Evolutionary conservation across 2,329 filamentous ascomycete genomes (phyloP).

Genomic region (Coniella lustricola): DNA sequence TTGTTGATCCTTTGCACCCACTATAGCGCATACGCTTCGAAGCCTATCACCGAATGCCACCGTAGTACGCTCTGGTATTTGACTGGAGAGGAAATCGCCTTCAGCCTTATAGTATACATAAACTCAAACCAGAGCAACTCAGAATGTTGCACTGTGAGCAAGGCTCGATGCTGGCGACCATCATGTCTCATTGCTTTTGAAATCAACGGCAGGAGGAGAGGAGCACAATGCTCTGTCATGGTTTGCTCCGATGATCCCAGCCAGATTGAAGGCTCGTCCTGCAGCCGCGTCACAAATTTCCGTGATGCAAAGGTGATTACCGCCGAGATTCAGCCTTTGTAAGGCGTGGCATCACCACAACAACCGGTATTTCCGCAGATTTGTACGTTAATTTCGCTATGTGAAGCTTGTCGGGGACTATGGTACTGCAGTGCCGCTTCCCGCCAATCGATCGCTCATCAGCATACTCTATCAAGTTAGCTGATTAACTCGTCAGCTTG

Average conservation of each 20-base stretch:
- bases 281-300: constrained; percentile 5
- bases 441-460: too few relatives aligned
- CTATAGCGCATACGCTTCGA: constrained; percentile 3
- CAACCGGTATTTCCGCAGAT: not conserved
- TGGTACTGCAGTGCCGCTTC: not conserved
- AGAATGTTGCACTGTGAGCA: not conserved
- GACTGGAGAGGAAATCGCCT: not conserved
- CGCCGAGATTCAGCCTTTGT: constrained; percentile 5
- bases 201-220: too few relatives aligned
- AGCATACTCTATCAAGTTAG: too few relatives aligned
- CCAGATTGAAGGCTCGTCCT: not conserved
- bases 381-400: constrained; percentile 2
- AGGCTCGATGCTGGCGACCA: not conserved
- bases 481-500: too few relatives aligned
- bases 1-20: constrained; percentile 2
- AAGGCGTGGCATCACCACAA: not conserved
- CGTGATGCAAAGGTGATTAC: constrained; percentile 2
- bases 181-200: not conserved
- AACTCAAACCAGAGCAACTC: not conserved
- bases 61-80: constrained; percentile 11
- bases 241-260: not conserved
- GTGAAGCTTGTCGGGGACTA: not conserved
- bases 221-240: too few relatives aligned
- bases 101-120: constrained; percentile 10
- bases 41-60: constrained; percentile 2